Conservation (phyloP, 148 eudicot genomes). For the Rhododendron kiyosumense region DNA sequence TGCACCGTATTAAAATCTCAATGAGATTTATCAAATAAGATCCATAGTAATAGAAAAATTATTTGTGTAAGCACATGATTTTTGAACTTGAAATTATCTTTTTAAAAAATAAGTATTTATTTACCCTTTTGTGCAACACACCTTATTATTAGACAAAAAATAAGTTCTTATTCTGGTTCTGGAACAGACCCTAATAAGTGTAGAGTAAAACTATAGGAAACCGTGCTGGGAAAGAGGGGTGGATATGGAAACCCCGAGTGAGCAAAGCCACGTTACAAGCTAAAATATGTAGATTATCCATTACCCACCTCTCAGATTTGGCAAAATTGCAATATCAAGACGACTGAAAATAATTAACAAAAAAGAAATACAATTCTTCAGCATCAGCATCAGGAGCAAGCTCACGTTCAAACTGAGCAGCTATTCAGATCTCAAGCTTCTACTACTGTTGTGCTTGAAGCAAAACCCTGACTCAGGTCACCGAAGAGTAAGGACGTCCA, state of each 20-base stretch:
- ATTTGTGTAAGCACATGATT: too few species aligned
- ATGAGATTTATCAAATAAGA: too few species aligned
- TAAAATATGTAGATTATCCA: too few species aligned
- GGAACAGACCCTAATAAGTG: too few species aligned
- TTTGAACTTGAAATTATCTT: too few species aligned
- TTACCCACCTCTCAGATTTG: background rate
- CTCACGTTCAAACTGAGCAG: background rate
- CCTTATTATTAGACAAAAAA: too few species aligned
- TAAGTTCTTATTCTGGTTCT: too few species aligned
- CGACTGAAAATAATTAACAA: background rate
- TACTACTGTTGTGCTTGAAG: background rate
- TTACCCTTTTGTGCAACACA: too few species aligned
- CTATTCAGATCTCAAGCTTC: background rate
- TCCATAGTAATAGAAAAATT: too few species aligned
- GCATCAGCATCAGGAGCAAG: background rate
- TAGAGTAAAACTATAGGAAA: background rate
- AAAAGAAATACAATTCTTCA: background rate
- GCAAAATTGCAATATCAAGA: background rate
- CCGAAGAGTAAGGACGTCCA: background rate
- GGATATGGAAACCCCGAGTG: background rate
- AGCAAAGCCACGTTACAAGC: background rate
- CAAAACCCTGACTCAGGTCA: background rate
- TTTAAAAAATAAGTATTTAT: too few species aligned
- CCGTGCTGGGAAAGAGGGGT: background rate
- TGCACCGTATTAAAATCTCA: too few species aligned